A percentile compares a stretch with the other conserved stretches of the same genome.
phyloP scores from a whole-genome alignment of 352 stramenopile genomes.

The Globisporangium rhizosaccharum region DNA sequence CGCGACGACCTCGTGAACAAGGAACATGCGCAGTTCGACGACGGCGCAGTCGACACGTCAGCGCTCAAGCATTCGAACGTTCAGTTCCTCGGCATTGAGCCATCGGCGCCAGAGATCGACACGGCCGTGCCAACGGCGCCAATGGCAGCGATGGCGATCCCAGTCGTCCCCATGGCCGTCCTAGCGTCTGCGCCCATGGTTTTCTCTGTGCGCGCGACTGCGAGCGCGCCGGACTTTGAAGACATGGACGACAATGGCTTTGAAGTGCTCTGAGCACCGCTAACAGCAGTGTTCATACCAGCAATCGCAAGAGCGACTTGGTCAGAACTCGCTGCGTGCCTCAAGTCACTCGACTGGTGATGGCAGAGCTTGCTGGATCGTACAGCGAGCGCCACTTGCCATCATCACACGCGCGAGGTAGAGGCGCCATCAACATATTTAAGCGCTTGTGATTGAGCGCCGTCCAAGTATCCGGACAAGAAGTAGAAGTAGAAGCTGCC shows the following conservation, averaged over 20 bases:
- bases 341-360: too few relatives aligned
- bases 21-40: conserved; percentile 35
- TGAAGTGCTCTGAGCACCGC: conserved; percentile 2
- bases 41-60: conserved; percentile 11
- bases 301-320: too few relatives aligned
- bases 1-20: conserved; percentile 37
- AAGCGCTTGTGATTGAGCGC: too few relatives aligned
- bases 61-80: conserved; percentile 13
- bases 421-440: too few relatives aligned
- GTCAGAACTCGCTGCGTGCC: too few relatives aligned
- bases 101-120: conserved; percentile 18
- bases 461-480: too few relatives aligned
- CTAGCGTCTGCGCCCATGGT: conserved; percentile 9
- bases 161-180: conserved; percentile 4
- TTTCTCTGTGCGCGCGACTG: conserved; percentile 12
- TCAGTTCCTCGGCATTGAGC: conserved; percentile 11
- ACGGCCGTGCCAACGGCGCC: conserved; percentile 5
- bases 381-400: too few relatives aligned
- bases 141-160: conserved; percentile 13
- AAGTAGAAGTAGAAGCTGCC: too few relatives aligned
- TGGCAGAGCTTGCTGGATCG: too few relatives aligned
- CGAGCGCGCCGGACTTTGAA: conserved; percentile 16
- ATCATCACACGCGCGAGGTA: too few relatives aligned
- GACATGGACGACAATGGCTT: conserved; percentile 12
- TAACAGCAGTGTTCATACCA: not conserved